Base-by-base conservation (phyloP, 257 asterid genomes). In the Fraxinus anomala region DNA sequence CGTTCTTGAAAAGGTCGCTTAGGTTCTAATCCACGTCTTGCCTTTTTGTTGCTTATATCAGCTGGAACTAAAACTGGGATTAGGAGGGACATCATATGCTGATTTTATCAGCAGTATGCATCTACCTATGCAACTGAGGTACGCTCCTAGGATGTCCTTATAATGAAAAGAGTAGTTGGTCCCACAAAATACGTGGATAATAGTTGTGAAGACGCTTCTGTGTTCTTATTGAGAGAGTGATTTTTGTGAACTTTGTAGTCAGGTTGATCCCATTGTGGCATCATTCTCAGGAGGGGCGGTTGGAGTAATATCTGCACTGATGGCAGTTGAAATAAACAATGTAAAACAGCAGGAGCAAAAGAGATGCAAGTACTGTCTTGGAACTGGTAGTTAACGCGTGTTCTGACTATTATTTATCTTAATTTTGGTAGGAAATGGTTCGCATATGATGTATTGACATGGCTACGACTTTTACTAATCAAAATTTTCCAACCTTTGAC, bases 211-310 rank as follows among this genome's bases (percentile, higher is more conserved):
- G 30, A 5, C 13, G 21, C 37, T 63, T 34, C 23, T 34, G 24
- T n/a, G 63, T 75, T 21, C 59, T 71, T 44, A 37, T 74, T 68
- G 34, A 36, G n/a, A 42, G 56, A 66, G 26, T 24, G 49, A 51
- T 14, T 74, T 17, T 34, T n/a, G n/a, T 74, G 84, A 30, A 56
- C 73, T 70, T 73, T 83, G 75, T 82, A 95, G 98, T 87, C 82
- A 90, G 84, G 98, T 95, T 81, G 99, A 95, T 85, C 99, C 98
- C 37, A 93, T 95, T 72, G 99, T 95, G 81, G 98, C 99, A 12
- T 95, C 99, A 65, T 93, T 95, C 87, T 91, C 98, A 30, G 99
- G 99, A 66, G 99, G 98, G 74, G 98, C 97, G 80, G 96, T 95
- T 76, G 98, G 98, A 80, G 99, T 95, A 67, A 91, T 95, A 80